phyloP scores from a whole-genome alignment of 805 yeast genomes.

The Tanozyma kutaoensis region DNA sequence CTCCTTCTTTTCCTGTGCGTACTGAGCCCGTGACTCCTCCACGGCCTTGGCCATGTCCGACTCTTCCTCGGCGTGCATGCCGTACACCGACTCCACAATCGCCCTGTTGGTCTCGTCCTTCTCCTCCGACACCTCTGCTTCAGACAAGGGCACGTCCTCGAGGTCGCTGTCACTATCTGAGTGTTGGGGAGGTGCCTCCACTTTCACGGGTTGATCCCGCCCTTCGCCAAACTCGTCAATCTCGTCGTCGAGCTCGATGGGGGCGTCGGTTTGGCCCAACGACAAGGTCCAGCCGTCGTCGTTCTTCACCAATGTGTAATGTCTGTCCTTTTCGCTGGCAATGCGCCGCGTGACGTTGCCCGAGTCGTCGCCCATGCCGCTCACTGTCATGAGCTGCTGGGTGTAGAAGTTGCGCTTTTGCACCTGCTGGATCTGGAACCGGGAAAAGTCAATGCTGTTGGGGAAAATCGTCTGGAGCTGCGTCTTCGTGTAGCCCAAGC shows the following conservation, averaged over 20 bases:
- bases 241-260: slow-evolving; percentile 38
- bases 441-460: slow-evolving; percentile 77
- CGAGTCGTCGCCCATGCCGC: slow-evolving; percentile 60
- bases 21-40: slow-evolving; percentile 1
- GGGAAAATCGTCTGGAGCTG: slow-evolving; percentile 77
- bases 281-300: slow-evolving; percentile 80
- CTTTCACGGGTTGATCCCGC: too few species aligned
- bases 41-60: slow-evolving; percentile 1
- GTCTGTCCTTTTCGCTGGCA: slow-evolving; percentile 71
- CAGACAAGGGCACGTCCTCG: slow-evolving; percentile 11
- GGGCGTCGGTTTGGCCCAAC: slow-evolving; percentile 34
- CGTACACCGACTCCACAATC: slow-evolving; percentile 23
- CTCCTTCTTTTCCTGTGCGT: slow-evolving; percentile 1
- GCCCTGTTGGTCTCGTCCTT: slow-evolving; percentile 18
- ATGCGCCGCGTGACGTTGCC: slow-evolving; percentile 40
- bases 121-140: slow-evolving; percentile 6
- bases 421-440: slow-evolving; percentile 86
- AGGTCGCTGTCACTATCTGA: too few species aligned
- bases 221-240: slow-evolving; percentile 5
- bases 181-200: too few species aligned
- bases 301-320: slow-evolving; percentile 61
- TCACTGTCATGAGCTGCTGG: slow-evolving; percentile 69
- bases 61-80: slow-evolving; percentile 10
- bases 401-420: slow-evolving; percentile 84
- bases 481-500: slow-evolving; percentile 93